Evolutionary conservation across 2,329 filamentous ascomycete genomes (phyloP), one percentile per base, ranked within the genome.

Genomic region (Bipolaris oryzae): DNA sequence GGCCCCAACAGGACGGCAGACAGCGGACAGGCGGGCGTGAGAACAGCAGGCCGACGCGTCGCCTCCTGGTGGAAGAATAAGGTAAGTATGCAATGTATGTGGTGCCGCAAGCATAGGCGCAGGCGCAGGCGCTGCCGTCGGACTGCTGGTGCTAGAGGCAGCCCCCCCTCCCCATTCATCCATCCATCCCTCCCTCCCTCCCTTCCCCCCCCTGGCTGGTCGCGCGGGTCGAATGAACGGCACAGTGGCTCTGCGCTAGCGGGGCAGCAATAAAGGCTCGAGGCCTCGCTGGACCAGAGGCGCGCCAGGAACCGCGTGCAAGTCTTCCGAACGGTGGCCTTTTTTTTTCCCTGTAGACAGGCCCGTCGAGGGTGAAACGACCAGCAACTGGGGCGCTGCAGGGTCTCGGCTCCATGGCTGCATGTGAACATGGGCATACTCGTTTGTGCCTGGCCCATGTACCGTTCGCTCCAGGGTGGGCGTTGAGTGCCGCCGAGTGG

Each of bases 231-330:
- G 44, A 47, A 28, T 46, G 25, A 34, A 46, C 53, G 53, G 53
- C 53, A 46, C 52, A 18, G 38, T 23, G 33, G 42, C 42, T 44
- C 25, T 34, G 38, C 48, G 53, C 53, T 55, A 55, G 51, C 41
- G 25, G 51, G 38, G n/a, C 28, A 43, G 53, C 53, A 55, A 55
- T 55, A 52, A 55, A 46, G 45, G 45, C 51, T 49, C 28, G 31
- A 42, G 25, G 37, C 51, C 15, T 50, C 25, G 25, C 39, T 33
- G 20, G 34, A 16, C 33, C 45, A 15, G 41, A 21, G 43, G 25
- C n/a, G 43, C n/a, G 16, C 13, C 15, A 31, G 42, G 25, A 16
- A 18, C 42, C 23, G 42, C 25, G 5, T 31, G 42, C 42, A 33
- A 44, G 47, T 52, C 39, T 50, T 35, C 48, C 48, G 48, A 49